phyloP scores from a whole-genome alignment of 192 early-diverging fungal genomes.

The Ambispora gerdemannii region DNA sequence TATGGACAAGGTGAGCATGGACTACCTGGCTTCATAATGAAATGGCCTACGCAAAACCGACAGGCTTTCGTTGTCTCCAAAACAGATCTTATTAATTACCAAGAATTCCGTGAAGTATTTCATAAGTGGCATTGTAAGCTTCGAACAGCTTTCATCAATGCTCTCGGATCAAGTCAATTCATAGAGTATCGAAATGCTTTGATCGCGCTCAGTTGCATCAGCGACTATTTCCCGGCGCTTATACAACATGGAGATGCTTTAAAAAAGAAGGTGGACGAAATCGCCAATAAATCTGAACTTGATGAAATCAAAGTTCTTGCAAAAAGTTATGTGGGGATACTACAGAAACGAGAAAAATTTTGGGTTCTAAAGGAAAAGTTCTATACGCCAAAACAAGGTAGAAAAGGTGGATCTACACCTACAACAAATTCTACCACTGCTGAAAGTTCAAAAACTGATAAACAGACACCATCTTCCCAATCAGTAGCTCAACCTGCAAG shows the following conservation, averaged over 20 bases:
- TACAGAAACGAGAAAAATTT: slow-evolving; percentile 33
- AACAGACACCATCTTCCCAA: too few species aligned
- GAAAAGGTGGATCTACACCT: not conserved
- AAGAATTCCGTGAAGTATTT: slow-evolving; percentile 61
- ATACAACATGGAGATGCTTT: slow-evolving; percentile 30
- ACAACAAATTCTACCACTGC: not conserved
- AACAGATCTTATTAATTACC: slow-evolving; percentile 51
- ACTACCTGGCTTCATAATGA: slow-evolving; percentile 68
- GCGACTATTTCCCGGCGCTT: slow-evolving; percentile 60
- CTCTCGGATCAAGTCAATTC: slow-evolving; percentile 61
- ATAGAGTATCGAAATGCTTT: slow-evolving; percentile 75
- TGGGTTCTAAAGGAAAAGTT: slow-evolving; percentile 3
- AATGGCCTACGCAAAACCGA: slow-evolving; percentile 49
- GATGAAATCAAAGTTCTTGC: slow-evolving; percentile 72
- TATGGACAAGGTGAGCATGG: slow-evolving; percentile 51
- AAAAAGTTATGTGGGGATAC: slow-evolving; percentile 46
- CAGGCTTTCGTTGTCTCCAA: slow-evolving; percentile 36
- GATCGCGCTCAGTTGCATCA: slow-evolving; percentile 63
- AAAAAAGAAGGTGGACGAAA: slow-evolving; percentile 49
- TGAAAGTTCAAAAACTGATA: not conserved
- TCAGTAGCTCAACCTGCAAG: not conserved
- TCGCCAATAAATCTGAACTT: slow-evolving; percentile 45
- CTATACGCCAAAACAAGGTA: not conserved
- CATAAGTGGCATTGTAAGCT: slow-evolving; percentile 74
- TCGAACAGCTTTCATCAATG: slow-evolving; percentile 35